Base-by-base conservation (phyloP, 768 basidiomycete genomes). In the Psilocybe sp. region DNA sequence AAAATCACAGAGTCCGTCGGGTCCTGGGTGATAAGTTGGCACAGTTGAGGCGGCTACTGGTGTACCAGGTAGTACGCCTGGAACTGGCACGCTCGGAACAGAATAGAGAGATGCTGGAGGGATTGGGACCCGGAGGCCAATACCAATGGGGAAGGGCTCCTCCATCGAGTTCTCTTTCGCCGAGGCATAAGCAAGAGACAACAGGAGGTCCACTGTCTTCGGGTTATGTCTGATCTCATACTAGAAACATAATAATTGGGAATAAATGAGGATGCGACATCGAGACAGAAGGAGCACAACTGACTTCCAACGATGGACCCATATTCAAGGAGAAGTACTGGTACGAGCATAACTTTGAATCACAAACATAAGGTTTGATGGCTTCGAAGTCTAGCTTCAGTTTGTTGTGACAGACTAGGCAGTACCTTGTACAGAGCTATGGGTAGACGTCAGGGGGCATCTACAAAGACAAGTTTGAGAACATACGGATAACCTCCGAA, bases 341-440 rank as follows among this genome's bases (percentile, higher is more conserved):
- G 61, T 84, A 89, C 5, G 78, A 69, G 64, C 87, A 89, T 4
- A 89, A 72, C 46, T 77, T 76, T 4, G 73, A 74, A 47, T 78
- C 74, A 61, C 87, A 89, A 19, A 89, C 85, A 59, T 87, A 89
- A 1, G 87, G 87, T 60, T 87, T 85, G 51, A 88, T 75, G 1
- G 81, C 78, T 53, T 81, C 80, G 50, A 76, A 79, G 36, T 77
- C 71, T 8, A 67, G 70, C 9, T 70, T 57, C 28, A 85, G 69
- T 52, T 74, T 77, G 55, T 78, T 78, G 58, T 86, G 85, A 64
- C 87, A 88, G n/a, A 86, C 82, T n/a, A 85, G 72, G 56, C 87
- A 89, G 64, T 80, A 86, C 16, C 79, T 73, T 0, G 82, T 79
- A 56, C 84, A 88, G 16, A 88, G 71, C 82, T 86, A 51, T 35